phyloP scores from a whole-genome alignment of 257 asterid genomes.

The Nicotiana tomentosiformis region DNA sequence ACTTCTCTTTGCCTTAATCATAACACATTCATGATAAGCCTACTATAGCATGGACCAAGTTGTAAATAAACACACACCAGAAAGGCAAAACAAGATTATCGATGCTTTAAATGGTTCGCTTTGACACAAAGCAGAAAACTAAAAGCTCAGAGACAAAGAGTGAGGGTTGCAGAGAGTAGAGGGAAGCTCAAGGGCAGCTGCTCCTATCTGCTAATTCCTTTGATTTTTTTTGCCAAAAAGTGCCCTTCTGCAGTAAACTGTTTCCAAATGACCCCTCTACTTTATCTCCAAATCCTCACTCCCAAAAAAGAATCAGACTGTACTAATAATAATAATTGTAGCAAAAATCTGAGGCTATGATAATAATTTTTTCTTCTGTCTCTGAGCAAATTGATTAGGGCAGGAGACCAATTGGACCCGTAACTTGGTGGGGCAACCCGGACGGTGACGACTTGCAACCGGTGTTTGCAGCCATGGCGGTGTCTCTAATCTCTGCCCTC shows the following conservation, averaged over 20 bases:
- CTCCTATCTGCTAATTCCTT: background rate
- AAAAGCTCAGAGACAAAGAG: background rate
- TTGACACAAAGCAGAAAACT: background rate
- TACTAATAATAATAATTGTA: background rate
- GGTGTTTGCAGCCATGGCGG: slow-evolving; percentile 1
- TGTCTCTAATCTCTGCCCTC: background rate
- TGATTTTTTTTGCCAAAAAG: background rate
- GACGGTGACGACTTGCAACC: background rate
- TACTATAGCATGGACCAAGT: background rate
- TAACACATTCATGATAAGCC: too few relatives aligned
- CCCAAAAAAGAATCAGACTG: background rate
- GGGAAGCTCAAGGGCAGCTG: background rate
- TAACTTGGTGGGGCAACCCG: background rate
- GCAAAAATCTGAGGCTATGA: background rate
- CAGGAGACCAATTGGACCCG: background rate
- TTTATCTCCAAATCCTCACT: background rate
- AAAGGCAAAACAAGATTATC: background rate
- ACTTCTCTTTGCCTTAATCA: too few relatives aligned
- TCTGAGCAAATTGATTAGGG: background rate
- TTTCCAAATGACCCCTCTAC: background rate
- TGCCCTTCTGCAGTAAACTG: background rate
- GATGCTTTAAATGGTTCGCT: too few relatives aligned
- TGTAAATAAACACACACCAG: background rate
- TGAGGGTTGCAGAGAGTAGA: slow-evolving; percentile 1
- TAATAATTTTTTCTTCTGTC: background rate